Evolutionary conservation across 2,329 filamentous ascomycete genomes (phyloP), one percentile per base, ranked within the genome.

Genomic region (Trichophyton benhamiae): DNA sequence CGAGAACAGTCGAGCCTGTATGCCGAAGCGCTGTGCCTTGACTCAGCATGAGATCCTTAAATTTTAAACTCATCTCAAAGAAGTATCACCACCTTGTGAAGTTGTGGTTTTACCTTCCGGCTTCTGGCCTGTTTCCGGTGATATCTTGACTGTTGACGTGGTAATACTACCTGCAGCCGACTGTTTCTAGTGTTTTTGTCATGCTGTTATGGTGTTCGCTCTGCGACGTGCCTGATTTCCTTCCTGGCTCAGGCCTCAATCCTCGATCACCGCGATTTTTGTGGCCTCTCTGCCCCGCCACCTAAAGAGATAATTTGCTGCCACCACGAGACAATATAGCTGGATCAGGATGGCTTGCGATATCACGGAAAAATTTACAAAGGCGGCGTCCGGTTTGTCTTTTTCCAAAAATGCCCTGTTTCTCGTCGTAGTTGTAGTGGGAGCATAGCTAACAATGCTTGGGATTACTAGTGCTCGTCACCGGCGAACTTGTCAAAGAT

Each of bases 401-500:
- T 17, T 6, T 42, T 4, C 15, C 15, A 7, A 67, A 58, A 59
- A 44, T 38, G 15, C 15, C 22, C 41, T 15, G 60, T 22, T 58
- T 3, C 41, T 27, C 22, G 57, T 52, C 13, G 33, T 38, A 11
- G 49, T 49, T n/a, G 22, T 8, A 27, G 30, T 20, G 20, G 27
- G 2, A 30, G 2, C 27, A 30, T 36, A 6, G 4, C 55, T 58
- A 58, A 58, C 55, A 25, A n/a, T 60, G 44, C 64, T 63, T 55
- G 57, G 57, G 63, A 36, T 48, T 9, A 3, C 20, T 64, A 95
- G 91, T 84, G 64, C 78, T 97, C 62, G 76, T 82, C 55, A 84
- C 88, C 6, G 94, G 94, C 36, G 85, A 95, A 67, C 82, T 99
- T 2, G 82, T 97, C 65, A 96, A 96, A 76, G 91, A 97, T 89